Conservation (phyloP, 306 rosid species). For the Cucurbita maxima region DNA sequence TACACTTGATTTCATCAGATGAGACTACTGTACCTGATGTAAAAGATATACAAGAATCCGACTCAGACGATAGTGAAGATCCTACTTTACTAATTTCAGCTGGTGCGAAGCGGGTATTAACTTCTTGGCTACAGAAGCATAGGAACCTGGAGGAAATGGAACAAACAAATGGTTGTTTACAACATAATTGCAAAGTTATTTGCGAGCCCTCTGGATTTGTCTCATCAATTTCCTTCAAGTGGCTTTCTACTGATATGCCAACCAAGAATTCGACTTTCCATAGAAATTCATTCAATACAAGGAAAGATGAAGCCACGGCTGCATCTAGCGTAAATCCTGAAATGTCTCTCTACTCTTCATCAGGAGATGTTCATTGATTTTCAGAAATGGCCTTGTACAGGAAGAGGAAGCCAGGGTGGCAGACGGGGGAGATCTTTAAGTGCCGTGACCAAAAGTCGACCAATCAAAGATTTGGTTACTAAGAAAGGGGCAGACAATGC, state of each 20-base stretch:
- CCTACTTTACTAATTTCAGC: conserved; percentile 66
- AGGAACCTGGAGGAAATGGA: conserved; percentile 24
- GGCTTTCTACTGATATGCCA: conserved; percentile 98
- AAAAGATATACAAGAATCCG: conserved; percentile 10
- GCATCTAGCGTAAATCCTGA: conserved; percentile 19
- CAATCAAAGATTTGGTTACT: conserved; percentile 6
- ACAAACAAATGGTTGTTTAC: conserved; percentile 16
- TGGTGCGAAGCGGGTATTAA: conserved; percentile 93
- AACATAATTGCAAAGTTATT: conserved; percentile 18
- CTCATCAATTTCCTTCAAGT: conserved; percentile 72
- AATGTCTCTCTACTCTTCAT: conserved; percentile 31
- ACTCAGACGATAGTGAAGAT: conserved; percentile 28
- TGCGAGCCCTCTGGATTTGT: conserved; percentile 20
- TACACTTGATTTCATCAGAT: conserved; percentile 35
- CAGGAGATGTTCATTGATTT: conserved; percentile 45
- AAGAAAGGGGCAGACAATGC: conserved; percentile 17
- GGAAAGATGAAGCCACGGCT: conserved; percentile 20
- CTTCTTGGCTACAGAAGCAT: conserved; percentile 73
- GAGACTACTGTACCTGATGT: conserved; percentile 7
- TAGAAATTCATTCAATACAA: conserved; percentile 16
- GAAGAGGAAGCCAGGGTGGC: conserved; percentile 98
- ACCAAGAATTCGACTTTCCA: conserved; percentile 33
- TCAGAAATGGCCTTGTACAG: conserved; percentile 84
- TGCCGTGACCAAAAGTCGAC: conserved; percentile 29
- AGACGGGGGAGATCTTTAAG: conserved; percentile 73